Percentiles rank a stretch among this genome's conserved stretches.
Evolutionary conservation across 129 eudicot genomes (phyloP).

Genomic region (Rutidosis leptorrhynchoides): DNA sequence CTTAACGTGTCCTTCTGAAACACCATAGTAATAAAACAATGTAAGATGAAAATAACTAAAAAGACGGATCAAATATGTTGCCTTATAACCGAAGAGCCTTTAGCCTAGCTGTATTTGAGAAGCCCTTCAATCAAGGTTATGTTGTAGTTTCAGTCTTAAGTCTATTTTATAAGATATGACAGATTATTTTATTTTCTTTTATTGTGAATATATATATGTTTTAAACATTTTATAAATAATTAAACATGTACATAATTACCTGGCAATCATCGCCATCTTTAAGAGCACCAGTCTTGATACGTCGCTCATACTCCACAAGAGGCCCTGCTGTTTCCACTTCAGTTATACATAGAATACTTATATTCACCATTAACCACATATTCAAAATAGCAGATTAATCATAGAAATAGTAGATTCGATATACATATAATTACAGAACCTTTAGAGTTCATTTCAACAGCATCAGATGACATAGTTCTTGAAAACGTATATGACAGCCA

Average conservation of each 20-base stretch:
- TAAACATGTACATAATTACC: constrained; percentile 34
- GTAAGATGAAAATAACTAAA: background rate
- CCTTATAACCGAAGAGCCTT: too few relatives aligned
- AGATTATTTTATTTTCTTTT: too few relatives aligned
- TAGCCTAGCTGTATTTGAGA: too few relatives aligned
- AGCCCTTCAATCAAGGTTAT: too few relatives aligned
- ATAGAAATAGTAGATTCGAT: too few relatives aligned
- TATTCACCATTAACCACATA: background rate
- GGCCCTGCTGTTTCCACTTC: constrained; percentile 59
- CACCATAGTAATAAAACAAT: constrained; percentile 16
- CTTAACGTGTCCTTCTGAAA: constrained; percentile 68
- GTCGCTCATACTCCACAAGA: constrained; percentile 77
- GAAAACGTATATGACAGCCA: constrained; percentile 34
- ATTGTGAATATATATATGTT: background rate
- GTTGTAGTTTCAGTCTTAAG: too few relatives aligned
- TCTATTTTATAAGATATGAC: too few relatives aligned
- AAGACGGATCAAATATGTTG: too few relatives aligned
- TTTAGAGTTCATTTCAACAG: constrained; percentile 34
- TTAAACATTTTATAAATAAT: constrained; percentile 13
- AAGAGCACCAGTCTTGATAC: constrained; percentile 83
- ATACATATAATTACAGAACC: constrained; percentile 30
- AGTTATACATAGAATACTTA: constrained; percentile 18
- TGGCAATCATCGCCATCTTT: constrained; percentile 78
- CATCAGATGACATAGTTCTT: constrained; percentile 47
- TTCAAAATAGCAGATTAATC: background rate